Percentiles rank a stretch among this genome's conserved stretches.
Evolutionary conservation across 2,329 filamentous ascomycete genomes (phyloP).

Genomic region (Trichoderma brevicompactum): DNA sequence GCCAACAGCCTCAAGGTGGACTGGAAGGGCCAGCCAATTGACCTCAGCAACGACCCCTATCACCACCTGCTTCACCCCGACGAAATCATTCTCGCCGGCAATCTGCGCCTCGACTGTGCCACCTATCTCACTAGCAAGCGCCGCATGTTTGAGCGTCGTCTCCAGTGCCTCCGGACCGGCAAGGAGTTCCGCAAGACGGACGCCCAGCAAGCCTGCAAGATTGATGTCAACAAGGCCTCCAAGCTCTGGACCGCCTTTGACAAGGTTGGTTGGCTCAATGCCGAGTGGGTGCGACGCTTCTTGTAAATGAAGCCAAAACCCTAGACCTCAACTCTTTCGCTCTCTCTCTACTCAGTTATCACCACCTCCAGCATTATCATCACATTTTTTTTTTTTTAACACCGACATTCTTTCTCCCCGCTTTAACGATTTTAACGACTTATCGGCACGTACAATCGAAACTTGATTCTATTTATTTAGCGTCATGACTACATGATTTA

Average conservation of each 20-base stretch:
- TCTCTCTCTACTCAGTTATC: slow-evolving; percentile 1
- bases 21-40: slow-evolving; percentile 81
- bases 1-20: slow-evolving; percentile 78
- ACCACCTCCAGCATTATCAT: neutral
- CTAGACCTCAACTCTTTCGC: neutral
- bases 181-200: slow-evolving; percentile 96
- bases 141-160: slow-evolving; percentile 80
- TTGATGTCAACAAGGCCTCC: slow-evolving; percentile 96
- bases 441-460: slow-evolving; percentile 1
- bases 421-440: slow-evolving; percentile 18
- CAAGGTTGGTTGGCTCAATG: slow-evolving; percentile 79
- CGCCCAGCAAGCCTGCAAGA: slow-evolving; percentile 95
- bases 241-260: slow-evolving; percentile 91
- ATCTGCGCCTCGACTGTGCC: slow-evolving; percentile 80
- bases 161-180: slow-evolving; percentile 67
- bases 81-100: slow-evolving; percentile 76
- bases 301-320: slow-evolving; percentile 34
- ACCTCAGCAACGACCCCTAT: slow-evolving; percentile 74
- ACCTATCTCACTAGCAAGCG: slow-evolving; percentile 93
- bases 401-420: slow-evolving; percentile 6
- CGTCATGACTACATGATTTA: neutral
- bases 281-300: slow-evolving; percentile 48
- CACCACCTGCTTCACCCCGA: slow-evolving; percentile 73
- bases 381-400: neutral
- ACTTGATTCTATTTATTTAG: neutral